A percentile compares a stretch with the other conserved stretches of the same genome.
These are phyloP conservation scores for Leccinum variabile DNA, from an alignment of 1,284 basidiomycete species.

Conservation along the genomic window DNA sequence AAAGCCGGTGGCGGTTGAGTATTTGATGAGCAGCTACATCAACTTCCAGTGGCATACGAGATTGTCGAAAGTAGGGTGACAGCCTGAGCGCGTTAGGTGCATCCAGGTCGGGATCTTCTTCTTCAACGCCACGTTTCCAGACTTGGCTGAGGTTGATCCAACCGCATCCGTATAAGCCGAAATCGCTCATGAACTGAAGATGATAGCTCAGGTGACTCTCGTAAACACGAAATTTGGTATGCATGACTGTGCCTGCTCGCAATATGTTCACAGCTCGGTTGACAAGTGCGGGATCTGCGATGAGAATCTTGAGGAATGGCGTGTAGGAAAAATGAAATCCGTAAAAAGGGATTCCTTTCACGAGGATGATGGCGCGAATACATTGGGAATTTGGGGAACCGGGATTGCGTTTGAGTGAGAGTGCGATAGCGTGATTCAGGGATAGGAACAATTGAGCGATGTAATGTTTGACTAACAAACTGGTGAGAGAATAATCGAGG, in stretches of 20 bases:
- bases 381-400: conserved; percentile 54
- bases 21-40: conserved; percentile 84
- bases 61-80: conserved; percentile 61
- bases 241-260: conserved; percentile 79
- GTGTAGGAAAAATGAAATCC: conserved; percentile 87
- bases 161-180: conserved; percentile 93
- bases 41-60: conserved; percentile 79
- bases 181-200: conserved; percentile 95
- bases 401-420: conserved; percentile 69
- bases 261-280: conserved; percentile 74
- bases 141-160: conserved; percentile 72
- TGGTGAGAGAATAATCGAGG: conserved; percentile 4
- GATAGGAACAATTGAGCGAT: conserved; percentile 65
- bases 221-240: conserved; percentile 74
- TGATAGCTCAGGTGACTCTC: conserved; percentile 67
- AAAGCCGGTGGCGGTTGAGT: conserved; percentile 74
- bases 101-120: conserved; percentile 18
- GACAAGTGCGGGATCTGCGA: conserved; percentile 71
- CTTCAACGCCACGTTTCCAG: conserved; percentile 52
- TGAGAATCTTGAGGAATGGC: conserved; percentile 88
- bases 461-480: conserved; percentile 61
- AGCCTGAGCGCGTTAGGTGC: conserved; percentile 21
- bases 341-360: conserved; percentile 96
- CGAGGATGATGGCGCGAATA: conserved; percentile 74
- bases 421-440: conserved; percentile 75